phyloP scores from a whole-genome alignment of 805 yeast species.

The Lipomyces mesembrius region DNA sequence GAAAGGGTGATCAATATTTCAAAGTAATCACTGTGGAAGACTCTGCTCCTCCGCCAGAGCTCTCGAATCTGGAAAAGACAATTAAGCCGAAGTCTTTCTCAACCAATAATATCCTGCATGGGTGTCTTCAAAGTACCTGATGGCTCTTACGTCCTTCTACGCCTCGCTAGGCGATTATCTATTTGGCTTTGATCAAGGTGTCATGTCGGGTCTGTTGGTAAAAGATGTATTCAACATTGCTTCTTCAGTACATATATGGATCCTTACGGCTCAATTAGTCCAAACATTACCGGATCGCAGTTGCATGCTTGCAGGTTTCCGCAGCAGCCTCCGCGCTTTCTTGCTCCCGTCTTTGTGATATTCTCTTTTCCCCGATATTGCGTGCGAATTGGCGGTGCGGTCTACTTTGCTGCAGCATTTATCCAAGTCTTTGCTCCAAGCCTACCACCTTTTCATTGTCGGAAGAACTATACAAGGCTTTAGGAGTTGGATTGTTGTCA shows the following conservation, averaged over 20 bases:
- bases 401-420: slow-evolving; percentile 77
- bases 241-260: slow-evolving; percentile 70
- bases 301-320: slow-evolving; percentile 3
- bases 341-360: slow-evolving; percentile 65
- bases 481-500: slow-evolving; percentile 81
- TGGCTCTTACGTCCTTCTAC: not conserved
- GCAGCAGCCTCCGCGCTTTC: not conserved
- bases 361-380: slow-evolving; percentile 77
- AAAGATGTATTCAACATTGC: slow-evolving; percentile 51
- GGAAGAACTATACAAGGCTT: slow-evolving; percentile 82
- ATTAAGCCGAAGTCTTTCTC: not conserved
- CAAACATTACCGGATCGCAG: not conserved
- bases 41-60: slow-evolving; percentile 1
- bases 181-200: no score
- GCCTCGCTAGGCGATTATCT: no score
- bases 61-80: not conserved
- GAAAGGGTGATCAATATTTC: not conserved
- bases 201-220: no score
- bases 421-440: slow-evolving; percentile 66
- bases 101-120: not conserved
- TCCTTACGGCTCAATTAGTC: slow-evolving; percentile 52
- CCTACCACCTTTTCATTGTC: slow-evolving; percentile 60
- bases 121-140: slow-evolving; percentile 1
- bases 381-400: slow-evolving; percentile 73
- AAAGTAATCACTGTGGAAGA: not conserved